Evolutionary conservation across 345 rosid genomes (phyloP).

Genomic region (Acer saccharum): DNA sequence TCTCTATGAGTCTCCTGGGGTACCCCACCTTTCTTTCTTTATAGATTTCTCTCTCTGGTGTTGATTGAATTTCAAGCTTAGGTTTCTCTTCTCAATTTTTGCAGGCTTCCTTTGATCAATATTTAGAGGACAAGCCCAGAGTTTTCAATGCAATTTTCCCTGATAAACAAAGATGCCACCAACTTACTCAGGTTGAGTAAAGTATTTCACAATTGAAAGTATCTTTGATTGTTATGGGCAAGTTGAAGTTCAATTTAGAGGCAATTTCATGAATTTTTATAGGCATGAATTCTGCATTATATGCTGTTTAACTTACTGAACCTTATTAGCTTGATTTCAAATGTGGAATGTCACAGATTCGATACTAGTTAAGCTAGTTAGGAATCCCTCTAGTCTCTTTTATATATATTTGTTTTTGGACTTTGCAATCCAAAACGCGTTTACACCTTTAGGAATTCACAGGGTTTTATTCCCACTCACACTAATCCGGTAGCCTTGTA

Average conservation of each 20-base stretch:
- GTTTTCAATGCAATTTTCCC: conserved; percentile 85
- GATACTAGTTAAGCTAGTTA: not conserved
- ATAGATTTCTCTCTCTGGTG: not conserved
- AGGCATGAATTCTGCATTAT: not conserved
- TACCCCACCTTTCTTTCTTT: conserved; percentile 19
- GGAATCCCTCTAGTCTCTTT: not conserved
- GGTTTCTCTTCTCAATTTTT: not conserved
- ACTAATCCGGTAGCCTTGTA: too few species aligned
- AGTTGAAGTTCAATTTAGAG: not conserved
- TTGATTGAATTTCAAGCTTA: not conserved
- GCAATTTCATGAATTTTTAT: not conserved
- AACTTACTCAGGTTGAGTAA: conserved; percentile 54
- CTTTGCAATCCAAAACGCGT: not conserved
- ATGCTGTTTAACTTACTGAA: not conserved
- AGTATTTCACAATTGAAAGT: not conserved
- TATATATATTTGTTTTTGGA: not conserved
- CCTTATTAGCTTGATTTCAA: too few species aligned
- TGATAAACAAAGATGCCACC: conserved; percentile 62
- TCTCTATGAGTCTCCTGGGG: conserved; percentile 86
- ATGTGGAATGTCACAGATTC: not conserved
- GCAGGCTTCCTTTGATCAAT: conserved; percentile 85
- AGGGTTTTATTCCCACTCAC: not conserved
- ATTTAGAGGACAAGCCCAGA: conserved; percentile 77
- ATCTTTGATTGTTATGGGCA: not conserved
- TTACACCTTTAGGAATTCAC: not conserved